A percentile compares a stretch with the other conserved stretches of the same genome.
Evolutionary conservation across 345 rosid species (phyloP).

Genomic region (Pistacia atlantica): DNA sequence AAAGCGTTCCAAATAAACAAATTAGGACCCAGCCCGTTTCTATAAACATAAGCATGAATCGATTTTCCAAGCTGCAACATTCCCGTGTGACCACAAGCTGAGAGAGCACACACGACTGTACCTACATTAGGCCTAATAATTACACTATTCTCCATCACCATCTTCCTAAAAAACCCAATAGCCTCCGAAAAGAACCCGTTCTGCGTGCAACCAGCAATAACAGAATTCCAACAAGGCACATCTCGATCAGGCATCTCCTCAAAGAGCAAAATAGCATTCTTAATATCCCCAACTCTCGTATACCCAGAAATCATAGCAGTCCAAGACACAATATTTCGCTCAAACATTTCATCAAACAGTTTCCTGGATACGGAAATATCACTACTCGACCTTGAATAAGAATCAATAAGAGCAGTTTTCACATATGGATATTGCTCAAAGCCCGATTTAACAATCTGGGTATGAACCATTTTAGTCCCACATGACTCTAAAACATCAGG

Average conservation of each 20-base stretch:
- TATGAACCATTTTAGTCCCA: conserved; percentile 50
- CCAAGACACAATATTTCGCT: conserved; percentile 30
- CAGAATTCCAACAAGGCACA: conserved; percentile 90
- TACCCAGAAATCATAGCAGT: too few species aligned
- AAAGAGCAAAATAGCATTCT: conserved; percentile 6
- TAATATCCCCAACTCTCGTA: too few species aligned
- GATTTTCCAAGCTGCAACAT: conserved; percentile 66
- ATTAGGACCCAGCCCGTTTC: conserved; percentile 44
- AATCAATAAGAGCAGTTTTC: conserved; percentile 72
- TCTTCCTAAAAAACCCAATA: conserved; percentile 56
- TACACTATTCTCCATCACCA: conserved; percentile 33
- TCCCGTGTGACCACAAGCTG: conserved; percentile 79
- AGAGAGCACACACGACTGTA: conserved; percentile 63
- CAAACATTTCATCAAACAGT: conserved; percentile 80
- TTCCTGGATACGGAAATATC: conserved; percentile 47
- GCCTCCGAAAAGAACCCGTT: conserved; percentile 74
- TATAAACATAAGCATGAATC: conserved; percentile 65
- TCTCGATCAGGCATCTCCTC: conserved; percentile 26
- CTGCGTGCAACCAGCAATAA: conserved; percentile 83
- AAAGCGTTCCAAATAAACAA: conserved; percentile 65
- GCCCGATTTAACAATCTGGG: conserved; percentile 61
- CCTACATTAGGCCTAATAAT: conserved; percentile 59
- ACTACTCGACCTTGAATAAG: conserved; percentile 51
- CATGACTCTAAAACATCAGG: conserved; percentile 31
- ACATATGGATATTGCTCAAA: conserved; percentile 63